Evolutionary conservation across 371 early-diverging fungal genomes (phyloP), one percentile per base, ranked within the genome.

Genomic region (Nosema bombycis): DNA sequence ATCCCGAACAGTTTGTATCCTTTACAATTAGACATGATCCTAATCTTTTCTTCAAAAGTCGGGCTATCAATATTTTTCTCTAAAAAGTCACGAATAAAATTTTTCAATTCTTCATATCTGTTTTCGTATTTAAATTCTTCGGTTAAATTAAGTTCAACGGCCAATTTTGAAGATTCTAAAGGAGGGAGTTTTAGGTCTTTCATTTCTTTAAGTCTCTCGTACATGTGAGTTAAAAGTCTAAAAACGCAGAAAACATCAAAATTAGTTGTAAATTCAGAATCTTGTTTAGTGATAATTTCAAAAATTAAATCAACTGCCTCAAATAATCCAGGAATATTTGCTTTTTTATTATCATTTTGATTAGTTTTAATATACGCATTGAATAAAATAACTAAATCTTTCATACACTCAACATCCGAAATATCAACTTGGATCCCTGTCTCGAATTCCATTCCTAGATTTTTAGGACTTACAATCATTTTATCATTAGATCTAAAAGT

Each of bases 401-500:
- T 85, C 12, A 87, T 82, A 0, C 78, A 72, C 24, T 83, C 57
- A 37, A 76, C 77, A n/a, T 83, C 87, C 60, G 62, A 75, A 29
- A 78, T 57, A n/a, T 26, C 29, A 18, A 46, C 85, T 76, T 89
- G 87, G 77, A 89, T 87, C 29, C 84, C 86, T 28, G 89, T 88
- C 14, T 92, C 78, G 0, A 89, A 87, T 77, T 96, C 95, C 69
- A 93, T 92, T 80, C 94, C 93, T 33, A 96, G 88, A 0, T 89
- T 85, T 85, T 93, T 94, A 37, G 88, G 80, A 12, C 90, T 87
- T 75, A 93, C 88, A 55, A 87, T 88, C 63, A 91, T 92, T 72
- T 91, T 90, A 82, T 98, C 97, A n/a, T 88, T 87, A 3, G 88
- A 86, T 83, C 94, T 94, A 86, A 94, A 93, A 0, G 88, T 89